Conservation (phyloP, 371 early-diverging fungal species). For the Mucor saturninus region DNA sequence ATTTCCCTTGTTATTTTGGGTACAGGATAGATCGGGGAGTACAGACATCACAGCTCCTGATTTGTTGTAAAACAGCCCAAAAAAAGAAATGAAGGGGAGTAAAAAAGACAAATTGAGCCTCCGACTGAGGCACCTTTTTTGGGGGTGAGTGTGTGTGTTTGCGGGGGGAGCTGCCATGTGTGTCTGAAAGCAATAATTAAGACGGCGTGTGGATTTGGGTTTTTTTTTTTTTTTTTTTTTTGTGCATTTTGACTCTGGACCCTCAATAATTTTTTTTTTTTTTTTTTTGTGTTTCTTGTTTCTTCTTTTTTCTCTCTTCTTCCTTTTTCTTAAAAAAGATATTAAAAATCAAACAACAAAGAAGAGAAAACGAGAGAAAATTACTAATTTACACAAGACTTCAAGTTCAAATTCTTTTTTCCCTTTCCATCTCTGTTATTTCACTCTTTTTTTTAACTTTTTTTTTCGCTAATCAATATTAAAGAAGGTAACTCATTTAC, state of each 20-base stretch:
- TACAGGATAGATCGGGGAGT: no score
- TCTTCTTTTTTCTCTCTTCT: not conserved
- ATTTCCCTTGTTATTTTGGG: no score
- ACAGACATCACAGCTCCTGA: no score
- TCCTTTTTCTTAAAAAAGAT: not conserved
- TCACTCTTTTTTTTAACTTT: not conserved
- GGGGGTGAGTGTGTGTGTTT: not conserved
- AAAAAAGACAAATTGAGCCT: not conserved
- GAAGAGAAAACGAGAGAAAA: not conserved
- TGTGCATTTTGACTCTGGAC: conserved; percentile 1
- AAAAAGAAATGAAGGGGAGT: not conserved
- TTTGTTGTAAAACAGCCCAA: no score
- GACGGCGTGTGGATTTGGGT: not conserved
- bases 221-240: conserved; percentile 1
- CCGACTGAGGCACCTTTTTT: no score
- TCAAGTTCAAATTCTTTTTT: no score
- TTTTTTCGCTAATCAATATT: not conserved
- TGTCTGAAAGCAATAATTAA: not conserved
- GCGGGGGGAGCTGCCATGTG: not conserved
- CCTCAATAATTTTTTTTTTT: not conserved
- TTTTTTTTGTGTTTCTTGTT: not conserved
- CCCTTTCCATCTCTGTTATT: no score
- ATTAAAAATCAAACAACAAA: not conserved
- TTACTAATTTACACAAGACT: no score
- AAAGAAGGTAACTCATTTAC: not conserved